These are phyloP conservation scores for Juncus effusus DNA, from an alignment of 176 grass and related monocot genomes.

Conservation along the genomic window DNA sequence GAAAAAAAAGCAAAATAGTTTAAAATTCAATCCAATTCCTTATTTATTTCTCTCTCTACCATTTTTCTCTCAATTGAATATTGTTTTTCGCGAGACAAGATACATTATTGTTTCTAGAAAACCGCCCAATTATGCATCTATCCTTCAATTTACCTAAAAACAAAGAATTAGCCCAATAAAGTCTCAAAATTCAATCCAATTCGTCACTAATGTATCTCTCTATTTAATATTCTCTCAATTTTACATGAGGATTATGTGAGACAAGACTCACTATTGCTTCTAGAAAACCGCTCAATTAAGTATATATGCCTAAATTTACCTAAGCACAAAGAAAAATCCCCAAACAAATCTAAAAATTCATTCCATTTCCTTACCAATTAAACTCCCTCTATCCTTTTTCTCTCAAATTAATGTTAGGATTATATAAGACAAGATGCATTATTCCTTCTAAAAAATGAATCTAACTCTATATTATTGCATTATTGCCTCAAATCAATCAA, in stretches of 20 bases:
- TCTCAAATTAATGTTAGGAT: conserved; percentile 47
- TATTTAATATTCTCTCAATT: background rate
- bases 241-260: background rate
- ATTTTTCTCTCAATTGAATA: conserved; percentile 6
- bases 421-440: conserved; percentile 95
- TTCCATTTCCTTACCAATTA: too few species aligned
- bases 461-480: too few species aligned
- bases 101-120: conserved; percentile 67
- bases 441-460: too few species aligned
- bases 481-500: background rate
- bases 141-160: background rate
- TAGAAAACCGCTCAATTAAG: too few species aligned
- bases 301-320: background rate
- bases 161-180: too few species aligned
- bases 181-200: too few species aligned
- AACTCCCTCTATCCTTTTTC: background rate
- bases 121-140: too few species aligned
- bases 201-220: background rate
- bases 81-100: conserved; percentile 93
- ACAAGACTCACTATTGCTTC: too few species aligned
- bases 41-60: too few species aligned
- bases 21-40: too few species aligned
- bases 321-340: background rate
- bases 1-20: too few species aligned
- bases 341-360: too few species aligned